Percentiles rank a stretch among this genome's conserved stretches.
These are phyloP conservation scores for Telfairia occidentalis DNA, from an alignment of 331 rosid species.

Conservation along the genomic window DNA sequence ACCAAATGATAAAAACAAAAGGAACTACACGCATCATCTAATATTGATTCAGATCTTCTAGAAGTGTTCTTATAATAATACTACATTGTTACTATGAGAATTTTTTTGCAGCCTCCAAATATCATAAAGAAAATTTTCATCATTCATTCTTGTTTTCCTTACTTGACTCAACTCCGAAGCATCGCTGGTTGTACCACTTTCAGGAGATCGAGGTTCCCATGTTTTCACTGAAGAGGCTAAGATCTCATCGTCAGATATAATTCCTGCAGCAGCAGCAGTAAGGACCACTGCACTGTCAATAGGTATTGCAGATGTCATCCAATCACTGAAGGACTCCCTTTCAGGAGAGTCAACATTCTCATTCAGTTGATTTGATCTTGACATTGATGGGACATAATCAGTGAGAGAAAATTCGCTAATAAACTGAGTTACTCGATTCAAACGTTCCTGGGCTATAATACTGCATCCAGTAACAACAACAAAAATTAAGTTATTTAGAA, in stretches of 20 bases:
- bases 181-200: conserved; percentile 46
- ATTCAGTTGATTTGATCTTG: conserved; percentile 37
- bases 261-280: conserved; percentile 80
- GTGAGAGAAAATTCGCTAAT: conserved; percentile 40
- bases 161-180: conserved; percentile 47
- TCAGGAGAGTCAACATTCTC: conserved; percentile 31
- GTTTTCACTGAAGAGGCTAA: conserved; percentile 30
- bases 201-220: conserved; percentile 57
- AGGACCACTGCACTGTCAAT: conserved; percentile 49
- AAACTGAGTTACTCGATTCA: conserved; percentile 74
- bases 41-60: background rate
- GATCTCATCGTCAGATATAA: conserved; percentile 43
- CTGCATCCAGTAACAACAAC: conserved; percentile 49
- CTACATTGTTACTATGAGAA: background rate
- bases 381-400: conserved; percentile 32
- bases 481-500: conserved; percentile 2
- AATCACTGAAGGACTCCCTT: conserved; percentile 34
- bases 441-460: conserved; percentile 87
- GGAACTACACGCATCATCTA: background rate
- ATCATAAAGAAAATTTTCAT: conserved; percentile 18
- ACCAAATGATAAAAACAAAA: background rate
- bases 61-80: background rate
- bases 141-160: conserved; percentile 47
- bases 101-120: conserved; percentile 22
- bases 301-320: conserved; percentile 84